Percentiles rank a stretch among this genome's conserved stretches.
Evolutionary conservation across 2,329 filamentous ascomycete genomes (phyloP).

Genomic region (Pestalotiopsis fici): DNA sequence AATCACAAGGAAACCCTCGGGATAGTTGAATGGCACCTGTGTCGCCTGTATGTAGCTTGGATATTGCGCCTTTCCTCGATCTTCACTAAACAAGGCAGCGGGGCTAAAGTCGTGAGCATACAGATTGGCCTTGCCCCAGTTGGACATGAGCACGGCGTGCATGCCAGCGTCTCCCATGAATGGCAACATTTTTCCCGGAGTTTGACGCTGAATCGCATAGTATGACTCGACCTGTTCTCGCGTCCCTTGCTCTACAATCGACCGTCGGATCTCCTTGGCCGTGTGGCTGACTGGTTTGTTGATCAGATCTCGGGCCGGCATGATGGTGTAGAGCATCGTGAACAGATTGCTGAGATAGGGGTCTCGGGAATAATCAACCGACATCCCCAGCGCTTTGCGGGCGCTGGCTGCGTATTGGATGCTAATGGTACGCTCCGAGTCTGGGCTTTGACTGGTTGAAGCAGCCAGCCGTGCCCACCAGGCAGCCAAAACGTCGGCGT

Average conservation of each 20-base stretch:
- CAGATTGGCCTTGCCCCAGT: slow-evolving; percentile 38
- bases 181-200: slow-evolving; percentile 2
- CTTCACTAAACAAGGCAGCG: slow-evolving; percentile 21
- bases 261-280: slow-evolving; percentile 27
- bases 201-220: slow-evolving; percentile 21
- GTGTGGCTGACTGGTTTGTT: slow-evolving; percentile 16
- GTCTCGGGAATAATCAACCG: slow-evolving; percentile 17
- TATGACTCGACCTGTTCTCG: slow-evolving; percentile 27
- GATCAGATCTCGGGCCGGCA: slow-evolving; percentile 21
- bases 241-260: slow-evolving; percentile 34
- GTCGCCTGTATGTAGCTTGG: background rate
- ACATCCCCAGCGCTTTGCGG: slow-evolving; percentile 19
- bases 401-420: slow-evolving; percentile 28
- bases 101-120: slow-evolving; percentile 37
- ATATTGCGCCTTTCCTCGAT: slow-evolving; percentile 1
- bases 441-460: slow-evolving; percentile 18
- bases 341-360: slow-evolving; percentile 21
- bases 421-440: background rate
- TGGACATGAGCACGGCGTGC: slow-evolving; percentile 36
- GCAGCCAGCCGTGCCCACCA: slow-evolving; percentile 34
- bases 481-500: slow-evolving; percentile 37
- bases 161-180: slow-evolving; percentile 32
- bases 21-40: background rate
- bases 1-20: background rate
- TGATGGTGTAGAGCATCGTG: slow-evolving; percentile 17